These are phyloP conservation scores for Ampelocalamus luodianensis DNA, from an alignment of 176 grass and related monocot species.

Conservation along the genomic window DNA sequence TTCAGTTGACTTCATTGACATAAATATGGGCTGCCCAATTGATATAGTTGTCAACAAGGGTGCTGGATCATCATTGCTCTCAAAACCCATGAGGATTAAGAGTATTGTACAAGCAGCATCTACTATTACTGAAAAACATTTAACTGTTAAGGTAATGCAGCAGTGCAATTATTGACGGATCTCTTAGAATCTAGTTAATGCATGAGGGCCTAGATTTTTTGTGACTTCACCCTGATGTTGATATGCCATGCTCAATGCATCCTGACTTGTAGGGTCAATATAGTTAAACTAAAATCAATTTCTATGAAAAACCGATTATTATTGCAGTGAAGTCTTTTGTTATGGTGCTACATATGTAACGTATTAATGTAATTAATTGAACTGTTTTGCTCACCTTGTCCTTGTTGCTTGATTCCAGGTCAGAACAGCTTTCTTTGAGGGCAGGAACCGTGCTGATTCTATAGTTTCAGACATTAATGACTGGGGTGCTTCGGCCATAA, in stretches of 20 bases:
- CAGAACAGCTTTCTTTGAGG: slow-evolving; percentile 93
- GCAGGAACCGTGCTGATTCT: slow-evolving; percentile 91
- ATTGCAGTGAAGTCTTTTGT: neutral
- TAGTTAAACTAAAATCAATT: neutral
- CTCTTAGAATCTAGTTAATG: slow-evolving; percentile 10
- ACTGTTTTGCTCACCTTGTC: slow-evolving; percentile 16
- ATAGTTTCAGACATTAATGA: slow-evolving; percentile 78
- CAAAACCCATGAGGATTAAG: slow-evolving; percentile 87
- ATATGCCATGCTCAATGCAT: slow-evolving; percentile 8
- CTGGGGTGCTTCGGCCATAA: slow-evolving; percentile 82
- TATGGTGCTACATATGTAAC: slow-evolving; percentile 8
- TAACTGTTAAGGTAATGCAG: slow-evolving; percentile 81
- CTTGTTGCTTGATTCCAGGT: slow-evolving; percentile 57
- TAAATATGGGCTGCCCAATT: slow-evolving; percentile 98
- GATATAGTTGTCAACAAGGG: slow-evolving; percentile 87
- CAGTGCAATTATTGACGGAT: neutral
- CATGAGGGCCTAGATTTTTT: neutral
- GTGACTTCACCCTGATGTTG: neutral
- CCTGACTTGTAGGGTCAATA: neutral
- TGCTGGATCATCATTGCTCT: slow-evolving; percentile 85
- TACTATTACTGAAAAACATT: slow-evolving; percentile 59
- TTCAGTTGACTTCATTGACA: slow-evolving; percentile 83
- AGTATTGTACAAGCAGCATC: slow-evolving; percentile 79
- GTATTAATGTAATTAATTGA: neutral
- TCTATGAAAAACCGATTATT: neutral